phyloP scores from a whole-genome alignment of 1,284 basidiomycete genomes.

The Papiliotrema flavescens region DNA sequence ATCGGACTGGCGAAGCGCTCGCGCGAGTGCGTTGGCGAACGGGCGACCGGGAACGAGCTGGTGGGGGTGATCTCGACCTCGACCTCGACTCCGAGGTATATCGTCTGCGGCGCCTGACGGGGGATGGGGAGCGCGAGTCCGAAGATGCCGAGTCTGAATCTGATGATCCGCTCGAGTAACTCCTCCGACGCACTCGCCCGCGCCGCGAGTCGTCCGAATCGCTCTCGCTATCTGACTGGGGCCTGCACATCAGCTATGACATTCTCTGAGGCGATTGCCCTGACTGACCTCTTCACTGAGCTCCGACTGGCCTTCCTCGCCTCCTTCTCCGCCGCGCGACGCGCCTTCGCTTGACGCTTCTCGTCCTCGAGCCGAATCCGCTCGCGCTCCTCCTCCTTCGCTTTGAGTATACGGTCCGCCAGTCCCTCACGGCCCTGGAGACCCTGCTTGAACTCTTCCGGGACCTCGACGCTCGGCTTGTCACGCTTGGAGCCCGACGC shows the following conservation, averaged over 20 bases:
- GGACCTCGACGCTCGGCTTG: slow-evolving; percentile 41
- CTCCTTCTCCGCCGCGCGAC: slow-evolving; percentile 1
- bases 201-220: neutral
- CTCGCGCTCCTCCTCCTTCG: slow-evolving; percentile 41
- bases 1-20: neutral
- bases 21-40: neutral
- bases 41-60: neutral
- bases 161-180: slow-evolving; percentile 7
- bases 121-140: slow-evolving; percentile 9
- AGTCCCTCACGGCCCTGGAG: slow-evolving; percentile 28
- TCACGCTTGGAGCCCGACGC: slow-evolving; percentile 25
- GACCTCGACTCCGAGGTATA: neutral
- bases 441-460: slow-evolving; percentile 46
- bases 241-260: neutral
- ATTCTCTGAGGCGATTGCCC: neutral
- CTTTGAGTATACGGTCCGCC: slow-evolving; percentile 46
- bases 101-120: neutral
- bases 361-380: slow-evolving; percentile 14
- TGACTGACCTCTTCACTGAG: slow-evolving; percentile 3
- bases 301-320: slow-evolving; percentile 13
- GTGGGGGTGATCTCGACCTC: neutral
- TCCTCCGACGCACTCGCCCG: neutral
- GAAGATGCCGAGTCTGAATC: slow-evolving; percentile 30
- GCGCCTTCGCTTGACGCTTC: slow-evolving; percentile 14
- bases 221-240: slow-evolving; percentile 3